These are phyloP conservation scores for Gnomoniopsis smithogilvyi DNA, from an alignment of 2,329 filamentous ascomycete genomes.

Conservation along the genomic window DNA sequence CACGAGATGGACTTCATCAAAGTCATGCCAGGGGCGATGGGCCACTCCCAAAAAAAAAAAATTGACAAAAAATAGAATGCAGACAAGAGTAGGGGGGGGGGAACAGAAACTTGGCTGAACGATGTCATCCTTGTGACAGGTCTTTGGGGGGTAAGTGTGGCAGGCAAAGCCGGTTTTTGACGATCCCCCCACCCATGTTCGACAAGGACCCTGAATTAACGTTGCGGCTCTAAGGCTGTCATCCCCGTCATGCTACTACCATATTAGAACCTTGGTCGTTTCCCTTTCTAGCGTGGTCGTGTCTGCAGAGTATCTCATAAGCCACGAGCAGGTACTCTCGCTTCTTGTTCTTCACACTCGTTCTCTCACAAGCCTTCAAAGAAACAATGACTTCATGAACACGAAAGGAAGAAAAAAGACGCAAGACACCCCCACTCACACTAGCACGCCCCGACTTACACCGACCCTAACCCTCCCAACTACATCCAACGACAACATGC, in stretches of 20 bases:
- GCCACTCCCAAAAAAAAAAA: background rate
- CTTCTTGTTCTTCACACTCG: too few species aligned
- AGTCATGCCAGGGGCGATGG: background rate
- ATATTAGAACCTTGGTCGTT: background rate
- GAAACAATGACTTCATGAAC: background rate
- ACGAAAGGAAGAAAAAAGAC: background rate
- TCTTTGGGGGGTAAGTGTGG: background rate
- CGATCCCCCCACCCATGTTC: background rate
- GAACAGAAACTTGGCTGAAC: background rate
- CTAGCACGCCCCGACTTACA: background rate
- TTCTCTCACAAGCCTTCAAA: too few species aligned
- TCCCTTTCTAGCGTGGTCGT: background rate
- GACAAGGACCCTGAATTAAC: background rate
- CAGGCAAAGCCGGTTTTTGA: conserved; percentile 1
- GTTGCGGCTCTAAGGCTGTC: background rate
- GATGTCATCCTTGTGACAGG: background rate
- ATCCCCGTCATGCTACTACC: background rate
- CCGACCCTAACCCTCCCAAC: conserved; percentile 1
- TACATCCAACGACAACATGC: background rate
- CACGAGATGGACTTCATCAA: background rate
- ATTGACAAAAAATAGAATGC: background rate
- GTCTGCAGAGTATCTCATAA: too few species aligned
- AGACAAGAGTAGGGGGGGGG: background rate
- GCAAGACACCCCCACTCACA: background rate
- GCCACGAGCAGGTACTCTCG: too few species aligned